Evolutionary conservation across 2,329 filamentous ascomycete species (phyloP), one percentile per base, ranked within the genome.

Genomic region (Albophoma yamanashiensis): DNA sequence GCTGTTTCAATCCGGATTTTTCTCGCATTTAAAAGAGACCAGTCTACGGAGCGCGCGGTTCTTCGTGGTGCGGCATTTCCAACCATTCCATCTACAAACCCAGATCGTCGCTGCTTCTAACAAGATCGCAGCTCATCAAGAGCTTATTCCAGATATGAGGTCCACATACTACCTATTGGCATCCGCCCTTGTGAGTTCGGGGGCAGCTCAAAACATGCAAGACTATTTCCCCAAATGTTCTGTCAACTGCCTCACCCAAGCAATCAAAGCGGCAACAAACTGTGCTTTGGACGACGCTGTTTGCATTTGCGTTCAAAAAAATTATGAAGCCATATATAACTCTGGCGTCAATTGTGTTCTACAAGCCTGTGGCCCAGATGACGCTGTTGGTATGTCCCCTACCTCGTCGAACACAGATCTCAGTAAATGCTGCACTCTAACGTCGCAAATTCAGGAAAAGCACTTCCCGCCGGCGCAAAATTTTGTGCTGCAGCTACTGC

Each of bases 201-300:
- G 64, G 39, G 61, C 56, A 17, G 65, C 67, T 27, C 61, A 66
- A 14, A 59, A 62, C 31, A 59, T 57, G 25, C 43, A 60, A 38
- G 66, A 68, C 57, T 66, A 61, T 53, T 66, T 71, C 58, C 70
- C 71, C 40, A 58, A 66, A 50, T 73, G 70, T 61, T 65, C 69
- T 17, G 43, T 69, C n/a, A 50, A 66, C 25, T 73, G 70, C 58
- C 65, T 73, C 56, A 36, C 60, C 52, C 57, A 68, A 1, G 69
- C 65, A 36, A 67, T 64, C 40, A 27, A 61, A 25, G 57, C 62
- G 17, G 65, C 65, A 12, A 68, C 67, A 27, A 55, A 60, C 56
- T 73, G 70, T 60, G 58, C 58, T 11, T 42, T 61, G 4, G 62
- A 63, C 17, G 71, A 73, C 40, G 63, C 63, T 50, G 62, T 63